phyloP scores from a whole-genome alignment of 768 basidiomycete species.

The Boletellus sp. region DNA sequence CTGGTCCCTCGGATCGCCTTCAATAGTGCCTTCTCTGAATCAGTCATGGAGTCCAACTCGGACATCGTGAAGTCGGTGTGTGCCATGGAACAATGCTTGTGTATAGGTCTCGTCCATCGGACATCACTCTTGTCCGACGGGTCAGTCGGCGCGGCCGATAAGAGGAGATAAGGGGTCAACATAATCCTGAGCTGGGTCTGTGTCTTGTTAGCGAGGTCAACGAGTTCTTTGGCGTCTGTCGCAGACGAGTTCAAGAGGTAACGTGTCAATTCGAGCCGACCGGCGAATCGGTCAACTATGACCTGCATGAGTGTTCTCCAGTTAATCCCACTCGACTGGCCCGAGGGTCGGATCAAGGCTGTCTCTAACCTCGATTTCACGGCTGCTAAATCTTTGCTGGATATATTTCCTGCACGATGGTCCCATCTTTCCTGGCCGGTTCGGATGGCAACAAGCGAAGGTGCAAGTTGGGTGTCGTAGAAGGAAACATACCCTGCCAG shows the following conservation, averaged over 20 bases:
- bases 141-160: background rate
- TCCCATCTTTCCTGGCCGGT: conserved; percentile 13
- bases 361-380: conserved; percentile 1
- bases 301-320: conserved; percentile 24
- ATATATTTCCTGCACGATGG: conserved; percentile 13
- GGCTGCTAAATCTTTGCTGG: conserved; percentile 4
- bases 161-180: background rate
- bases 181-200: background rate
- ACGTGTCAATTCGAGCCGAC: background rate
- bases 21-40: background rate
- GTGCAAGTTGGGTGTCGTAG: conserved; percentile 7
- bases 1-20: background rate
- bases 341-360: background rate
- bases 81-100: background rate
- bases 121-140: background rate
- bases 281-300: background rate
- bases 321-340: conserved; percentile 28
- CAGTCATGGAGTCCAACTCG: background rate
- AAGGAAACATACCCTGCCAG: conserved; percentile 5
- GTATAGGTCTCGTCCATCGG: background rate
- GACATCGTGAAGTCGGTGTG: background rate
- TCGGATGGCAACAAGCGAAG: conserved; percentile 9
- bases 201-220: background rate
- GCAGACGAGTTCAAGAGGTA: background rate
- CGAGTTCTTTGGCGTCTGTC: background rate